A percentile compares a stretch with the other conserved stretches of the same genome.
Evolutionary conservation across 306 rosid genomes (phyloP).

Genomic region (Arachis hypogaea): DNA sequence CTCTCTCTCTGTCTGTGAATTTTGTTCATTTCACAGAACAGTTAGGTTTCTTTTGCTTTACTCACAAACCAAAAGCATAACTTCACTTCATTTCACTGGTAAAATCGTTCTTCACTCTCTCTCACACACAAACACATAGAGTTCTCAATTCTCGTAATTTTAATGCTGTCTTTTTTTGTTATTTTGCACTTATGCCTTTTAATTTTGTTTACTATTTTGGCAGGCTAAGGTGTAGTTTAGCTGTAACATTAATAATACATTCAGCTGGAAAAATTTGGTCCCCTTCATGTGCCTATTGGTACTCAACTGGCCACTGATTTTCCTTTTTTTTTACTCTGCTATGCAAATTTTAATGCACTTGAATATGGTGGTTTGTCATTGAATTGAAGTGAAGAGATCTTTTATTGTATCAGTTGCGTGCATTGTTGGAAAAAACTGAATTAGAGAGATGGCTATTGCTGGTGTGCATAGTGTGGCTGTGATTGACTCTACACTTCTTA

Average conservation of each 20-base stretch:
- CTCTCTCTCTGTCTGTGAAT: slow-evolving; percentile 34
- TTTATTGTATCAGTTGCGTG: neutral
- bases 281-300: slow-evolving; percentile 40
- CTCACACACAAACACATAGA: neutral
- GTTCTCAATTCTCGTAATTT: neutral
- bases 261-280: neutral
- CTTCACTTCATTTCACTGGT: slow-evolving; percentile 52
- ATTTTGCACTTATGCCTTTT: slow-evolving; percentile 14
- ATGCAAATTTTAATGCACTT: slow-evolving; percentile 54
- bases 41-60: slow-evolving; percentile 64
- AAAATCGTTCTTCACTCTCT: slow-evolving; percentile 39
- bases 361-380: slow-evolving; percentile 49
- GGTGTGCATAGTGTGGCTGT: slow-evolving; percentile 75
- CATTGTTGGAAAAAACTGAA: slow-evolving; percentile 33
- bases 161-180: slow-evolving; percentile 35
- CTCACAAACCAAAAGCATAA: slow-evolving; percentile 48
- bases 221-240: slow-evolving; percentile 46
- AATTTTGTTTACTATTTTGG: slow-evolving; percentile 16
- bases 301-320: too few species aligned
- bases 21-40: slow-evolving; percentile 35
- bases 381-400: slow-evolving; percentile 37
- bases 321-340: slow-evolving; percentile 19
- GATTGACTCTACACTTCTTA: slow-evolving; percentile 69
- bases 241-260: neutral
- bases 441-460: slow-evolving; percentile 81